Evolutionary conservation across 2,329 filamentous ascomycete species (phyloP), one percentile per base, ranked within the genome.

Genomic region (Fusarium abutilonis): DNA sequence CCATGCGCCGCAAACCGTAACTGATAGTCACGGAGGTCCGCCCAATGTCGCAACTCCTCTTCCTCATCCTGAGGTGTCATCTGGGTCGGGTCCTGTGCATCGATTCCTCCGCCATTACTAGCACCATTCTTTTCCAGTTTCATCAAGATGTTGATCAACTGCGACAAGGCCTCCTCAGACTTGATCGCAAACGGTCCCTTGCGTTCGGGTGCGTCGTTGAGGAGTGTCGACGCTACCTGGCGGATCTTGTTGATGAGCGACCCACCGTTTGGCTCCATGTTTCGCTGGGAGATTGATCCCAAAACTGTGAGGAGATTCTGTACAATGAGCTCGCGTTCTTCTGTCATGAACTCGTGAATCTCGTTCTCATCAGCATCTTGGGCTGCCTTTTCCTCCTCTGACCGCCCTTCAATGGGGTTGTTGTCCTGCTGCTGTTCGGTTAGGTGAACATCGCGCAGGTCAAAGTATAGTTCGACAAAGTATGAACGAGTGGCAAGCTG

Each of bases 381-480:
- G 4, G 75, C 71, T 0, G 73, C 75, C 50, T 77, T 74, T 38
- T 76, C 73, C 51, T 79, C 71, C 59, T 75, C 75, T 5, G 69
- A 67, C 21, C 66, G 77, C 17, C 75, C 73, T 26, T 76, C 76
- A 15, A 75, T 74, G 4, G 72, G 73, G 9, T 70, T 67, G 8
- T 70, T 72, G 51, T 78, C 72, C 55, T 74, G 68, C 52, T 78
- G 75, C 55, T 80, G 76, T 55, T 82, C 77, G 15, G 78, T 73
- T 38, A 84, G 77, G 67, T 89, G 85, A 1, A 87, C 85, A 49
- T 93, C 90, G 34, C 88, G 86, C 2, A 95, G 81, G 67, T 87
- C 88, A 74, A 92, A 92, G 76, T 94, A 96, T 63, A 93, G 89
- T 73, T 96, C 92, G 1, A 96, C 91, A 53, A 94, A 87, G 73